Conservation (phyloP, 345 rosid genomes). For the Melastoma malabathricum region DNA sequence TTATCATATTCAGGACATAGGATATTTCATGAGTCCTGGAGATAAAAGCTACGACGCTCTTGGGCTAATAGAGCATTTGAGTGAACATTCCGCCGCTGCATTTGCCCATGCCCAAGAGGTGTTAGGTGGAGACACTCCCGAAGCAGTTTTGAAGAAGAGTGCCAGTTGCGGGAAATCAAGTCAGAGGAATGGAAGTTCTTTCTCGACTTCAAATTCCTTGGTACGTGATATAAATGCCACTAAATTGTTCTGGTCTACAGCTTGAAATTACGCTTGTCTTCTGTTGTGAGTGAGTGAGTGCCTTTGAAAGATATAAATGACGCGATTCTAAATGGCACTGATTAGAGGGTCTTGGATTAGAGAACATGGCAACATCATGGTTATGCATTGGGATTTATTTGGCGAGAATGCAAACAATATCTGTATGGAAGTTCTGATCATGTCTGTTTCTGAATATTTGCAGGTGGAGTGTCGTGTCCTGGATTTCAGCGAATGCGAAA, state of each 20-base stretch:
- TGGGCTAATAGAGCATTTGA: constrained; percentile 77
- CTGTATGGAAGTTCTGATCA: too few species aligned
- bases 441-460: constrained; percentile 8
- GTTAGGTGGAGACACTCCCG: constrained; percentile 64
- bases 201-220: neutral
- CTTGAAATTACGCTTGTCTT: too few species aligned
- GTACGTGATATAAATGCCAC: neutral
- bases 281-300: too few species aligned
- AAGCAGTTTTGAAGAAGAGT: constrained; percentile 29
- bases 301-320: too few species aligned
- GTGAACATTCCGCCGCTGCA: constrained; percentile 73
- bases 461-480: constrained; percentile 79
- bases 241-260: too few species aligned
- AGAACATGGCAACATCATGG: too few species aligned
- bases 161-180: constrained; percentile 10
- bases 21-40: constrained; percentile 76
- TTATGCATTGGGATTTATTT: too few species aligned
- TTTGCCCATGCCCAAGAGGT: constrained; percentile 92
- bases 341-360: too few species aligned
- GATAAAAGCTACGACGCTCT: constrained; percentile 86
- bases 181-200: constrained; percentile 27
- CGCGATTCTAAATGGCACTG: too few species aligned
- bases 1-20: constrained; percentile 55
- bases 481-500: constrained; percentile 90
- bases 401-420: too few species aligned